Conservation (phyloP, 352 stramenopile species). For the Globisporangium radiosum region DNA sequence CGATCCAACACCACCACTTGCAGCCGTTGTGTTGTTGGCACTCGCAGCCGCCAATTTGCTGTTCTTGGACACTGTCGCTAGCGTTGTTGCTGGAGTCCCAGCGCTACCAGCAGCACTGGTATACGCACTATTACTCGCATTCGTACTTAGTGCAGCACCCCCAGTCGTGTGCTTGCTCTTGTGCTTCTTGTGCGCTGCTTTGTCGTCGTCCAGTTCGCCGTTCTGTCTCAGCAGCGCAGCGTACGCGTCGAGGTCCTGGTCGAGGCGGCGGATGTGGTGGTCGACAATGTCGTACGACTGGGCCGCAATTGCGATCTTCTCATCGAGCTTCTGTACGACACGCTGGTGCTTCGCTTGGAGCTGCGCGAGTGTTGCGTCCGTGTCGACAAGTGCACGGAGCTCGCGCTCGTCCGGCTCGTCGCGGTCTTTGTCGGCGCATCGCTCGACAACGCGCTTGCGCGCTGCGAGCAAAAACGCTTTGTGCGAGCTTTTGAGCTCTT, state of each 20-base stretch:
- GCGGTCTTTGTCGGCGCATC: conserved; percentile 38
- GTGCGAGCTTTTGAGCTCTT: conserved; percentile 64
- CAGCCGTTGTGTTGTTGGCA: conserved; percentile 1
- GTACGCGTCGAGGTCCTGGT: conserved; percentile 75
- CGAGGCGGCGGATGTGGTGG: conserved; percentile 77
- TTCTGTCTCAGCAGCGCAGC: conserved; percentile 59
- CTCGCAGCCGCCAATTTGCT: conserved; percentile 3
- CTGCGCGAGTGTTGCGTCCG: conserved; percentile 34
- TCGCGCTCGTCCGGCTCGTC: conserved; percentile 56
- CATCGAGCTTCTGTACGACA: conserved; percentile 81
- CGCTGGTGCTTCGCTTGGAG: conserved; percentile 57
- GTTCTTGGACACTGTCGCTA: conserved; percentile 6
- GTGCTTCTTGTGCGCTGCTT: conserved; percentile 39
- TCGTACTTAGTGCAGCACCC: no score
- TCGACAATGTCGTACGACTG: conserved; percentile 86
- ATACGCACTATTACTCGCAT: neutral
- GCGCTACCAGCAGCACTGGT: neutral
- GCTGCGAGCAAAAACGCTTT: conserved; percentile 54
- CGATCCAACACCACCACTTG: neutral
- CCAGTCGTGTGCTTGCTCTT: conserved; percentile 19
- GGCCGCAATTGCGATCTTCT: conserved; percentile 83
- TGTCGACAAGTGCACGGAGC: conserved; percentile 56
- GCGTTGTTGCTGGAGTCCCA: neutral
- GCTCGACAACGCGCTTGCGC: conserved; percentile 53
- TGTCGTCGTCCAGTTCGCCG: conserved; percentile 79